Base-by-base conservation (phyloP, 2,329 filamentous ascomycete species). In the Aaosphaeria arxii region DNA sequence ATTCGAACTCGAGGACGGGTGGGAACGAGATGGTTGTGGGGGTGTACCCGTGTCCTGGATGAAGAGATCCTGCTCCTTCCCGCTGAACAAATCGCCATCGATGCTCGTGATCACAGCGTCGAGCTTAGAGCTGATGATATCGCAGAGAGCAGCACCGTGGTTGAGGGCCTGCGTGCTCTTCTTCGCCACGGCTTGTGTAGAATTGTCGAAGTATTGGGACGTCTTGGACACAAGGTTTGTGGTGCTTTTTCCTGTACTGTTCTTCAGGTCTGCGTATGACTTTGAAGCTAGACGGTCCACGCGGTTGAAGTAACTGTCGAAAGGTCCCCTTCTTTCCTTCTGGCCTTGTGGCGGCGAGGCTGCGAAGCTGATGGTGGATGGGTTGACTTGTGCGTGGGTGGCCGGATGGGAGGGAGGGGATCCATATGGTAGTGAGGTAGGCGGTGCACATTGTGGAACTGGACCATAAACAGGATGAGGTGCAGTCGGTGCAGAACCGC, bases 101-200 rank as follows among this genome's bases (percentile, higher is more conserved):
- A 91, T 90, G 30, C 80, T 76, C 1, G 87, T 89, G 64, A 91
- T 82, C 48, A 89, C 77, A 40, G 82, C 72, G 63, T 89, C 80
- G 51, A 91, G 79, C 45, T 83, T 83, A 4, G 75, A 74, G 11
- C 77, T 80, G 42, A 90, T 79, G 46, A 82, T 72, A 58, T 88
- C 82, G 57, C 77, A 83, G 13, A 82, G 67, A 5, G 64, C 73
- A 29, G 64, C 71, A 24, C 64, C 70, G 53, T 67, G 72, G 46
- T 63, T 72, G 45, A 75, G 55, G 41, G 64, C 65, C 40, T 67
- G 63, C 43, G 66, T 69, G 41, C 64, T 67, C 46, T 63, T 69
- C 43, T 62, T 63, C 11, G 58, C 59, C 7, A 66, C 52, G 6
- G 61, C 52, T 39, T 56, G 52, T 5, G 63, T 63, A 7, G 65